Evolutionary conservation across 2,329 filamentous ascomycete genomes (phyloP).

Genomic region (Colletotrichum phormii): DNA sequence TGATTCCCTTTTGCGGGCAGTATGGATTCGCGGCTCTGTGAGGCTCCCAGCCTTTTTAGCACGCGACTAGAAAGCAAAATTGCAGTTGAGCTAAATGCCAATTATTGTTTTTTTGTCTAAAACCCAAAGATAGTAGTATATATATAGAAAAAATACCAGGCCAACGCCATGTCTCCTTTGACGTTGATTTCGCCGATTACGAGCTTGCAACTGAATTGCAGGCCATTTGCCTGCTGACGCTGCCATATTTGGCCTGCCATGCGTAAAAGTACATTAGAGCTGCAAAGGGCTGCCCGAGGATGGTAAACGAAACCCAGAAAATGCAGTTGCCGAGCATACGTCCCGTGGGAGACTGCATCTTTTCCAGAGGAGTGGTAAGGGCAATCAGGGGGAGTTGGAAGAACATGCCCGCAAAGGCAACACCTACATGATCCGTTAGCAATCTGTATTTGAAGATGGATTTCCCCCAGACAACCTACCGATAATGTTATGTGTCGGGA

Average conservation of each 20-base stretch:
- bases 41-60: too few relatives aligned
- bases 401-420: conserved; percentile 95
- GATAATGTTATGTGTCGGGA: conserved; percentile 94
- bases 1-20: conserved; percentile 75
- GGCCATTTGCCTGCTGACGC: conserved; percentile 66
- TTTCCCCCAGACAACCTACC: conserved; percentile 60
- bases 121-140: neutral
- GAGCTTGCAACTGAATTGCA: conserved; percentile 1
- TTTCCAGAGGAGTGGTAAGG: conserved; percentile 82
- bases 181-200: neutral
- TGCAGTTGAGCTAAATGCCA: neutral
- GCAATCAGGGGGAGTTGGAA: conserved; percentile 89
- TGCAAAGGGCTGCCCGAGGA: conserved; percentile 93
- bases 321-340: conserved; percentile 90
- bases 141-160: neutral
- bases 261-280: conserved; percentile 96
- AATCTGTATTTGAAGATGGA: neutral
- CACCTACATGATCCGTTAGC: conserved; percentile 53
- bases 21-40: neutral
- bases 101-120: neutral
- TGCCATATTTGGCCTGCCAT: conserved; percentile 98
- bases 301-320: conserved; percentile 96
- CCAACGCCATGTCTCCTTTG: neutral
- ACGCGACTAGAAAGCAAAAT: neutral
- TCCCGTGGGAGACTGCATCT: conserved; percentile 79